A percentile compares a stretch with the other conserved stretches of the same genome.
Evolutionary conservation across 306 rosid species (phyloP).

Genomic region (Potentilla sterilis): DNA sequence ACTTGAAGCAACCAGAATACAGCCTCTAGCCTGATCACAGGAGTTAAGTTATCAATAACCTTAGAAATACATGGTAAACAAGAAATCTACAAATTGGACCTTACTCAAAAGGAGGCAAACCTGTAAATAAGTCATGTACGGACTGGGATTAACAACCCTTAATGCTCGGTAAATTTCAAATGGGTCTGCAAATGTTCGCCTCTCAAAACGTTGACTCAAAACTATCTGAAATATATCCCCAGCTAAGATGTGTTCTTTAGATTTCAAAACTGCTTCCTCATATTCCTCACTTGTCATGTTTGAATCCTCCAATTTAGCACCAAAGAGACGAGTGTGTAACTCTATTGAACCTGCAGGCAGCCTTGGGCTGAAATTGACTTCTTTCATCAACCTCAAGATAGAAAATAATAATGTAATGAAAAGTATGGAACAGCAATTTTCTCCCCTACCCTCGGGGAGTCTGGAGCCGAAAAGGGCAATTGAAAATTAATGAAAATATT

Average conservation of each 20-base stretch:
- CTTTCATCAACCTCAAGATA: conserved; percentile 21
- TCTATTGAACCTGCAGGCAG: conserved; percentile 84
- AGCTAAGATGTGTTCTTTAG: conserved; percentile 90
- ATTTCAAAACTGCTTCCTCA: conserved; percentile 75
- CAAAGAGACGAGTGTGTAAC: conserved; percentile 59
- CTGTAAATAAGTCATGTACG: conserved; percentile 96
- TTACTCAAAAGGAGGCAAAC: conserved; percentile 32
- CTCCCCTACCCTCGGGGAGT: neutral
- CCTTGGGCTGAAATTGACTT: conserved; percentile 75
- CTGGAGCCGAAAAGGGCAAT: neutral
- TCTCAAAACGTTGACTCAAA: conserved; percentile 89
- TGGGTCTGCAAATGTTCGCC: conserved; percentile 97
- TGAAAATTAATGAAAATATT: neutral
- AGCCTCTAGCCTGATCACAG: conserved; percentile 76
- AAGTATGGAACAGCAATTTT: conserved; percentile 1
- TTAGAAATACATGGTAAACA: conserved; percentile 18
- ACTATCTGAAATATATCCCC: conserved; percentile 98
- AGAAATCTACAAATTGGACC: neutral
- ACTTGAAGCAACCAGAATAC: conserved; percentile 97
- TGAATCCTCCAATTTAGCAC: conserved; percentile 69
- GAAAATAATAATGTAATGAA: neutral
- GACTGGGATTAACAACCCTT: conserved; percentile 95
- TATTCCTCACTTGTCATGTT: conserved; percentile 81
- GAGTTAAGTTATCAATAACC: conserved; percentile 10
- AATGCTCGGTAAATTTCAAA: conserved; percentile 92